Evolutionary conservation across 2,329 filamentous ascomycete species (phyloP).

Genomic region (Septoria linicola): DNA sequence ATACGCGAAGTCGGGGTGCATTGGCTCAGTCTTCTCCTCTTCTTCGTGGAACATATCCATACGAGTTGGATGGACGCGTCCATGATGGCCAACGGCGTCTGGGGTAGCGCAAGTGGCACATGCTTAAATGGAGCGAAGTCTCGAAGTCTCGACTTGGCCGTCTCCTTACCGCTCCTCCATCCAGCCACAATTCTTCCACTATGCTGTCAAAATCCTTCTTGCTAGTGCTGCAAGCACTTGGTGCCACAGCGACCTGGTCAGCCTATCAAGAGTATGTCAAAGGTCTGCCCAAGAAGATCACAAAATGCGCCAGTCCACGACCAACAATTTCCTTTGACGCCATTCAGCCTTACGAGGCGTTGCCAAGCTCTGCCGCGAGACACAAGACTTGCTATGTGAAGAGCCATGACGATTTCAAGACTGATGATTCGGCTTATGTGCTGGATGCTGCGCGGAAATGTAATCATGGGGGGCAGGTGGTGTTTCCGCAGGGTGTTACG

Average conservation of each 20-base stretch:
- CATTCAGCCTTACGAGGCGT: conserved; percentile 31
- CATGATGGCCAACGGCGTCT: no score
- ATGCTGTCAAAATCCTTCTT: background rate
- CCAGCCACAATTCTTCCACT: no score
- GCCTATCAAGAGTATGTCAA: conserved; percentile 32
- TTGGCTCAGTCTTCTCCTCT: no score
- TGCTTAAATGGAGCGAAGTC: no score
- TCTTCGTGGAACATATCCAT: no score
- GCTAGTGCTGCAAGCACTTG: conserved; percentile 18
- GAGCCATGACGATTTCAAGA: conserved; percentile 40
- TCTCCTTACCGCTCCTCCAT: background rate
- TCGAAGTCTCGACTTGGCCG: no score
- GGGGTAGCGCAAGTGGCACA: no score
- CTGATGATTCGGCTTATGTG: conserved; percentile 54
- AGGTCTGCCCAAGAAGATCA: conserved; percentile 17
- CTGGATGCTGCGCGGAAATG: conserved; percentile 57
- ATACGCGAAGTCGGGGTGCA: no score
- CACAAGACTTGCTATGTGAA: conserved; percentile 43
- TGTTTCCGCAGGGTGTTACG: conserved; percentile 55
- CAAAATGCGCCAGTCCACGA: conserved; percentile 29
- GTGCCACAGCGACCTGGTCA: conserved; percentile 31
- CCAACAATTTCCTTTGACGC: conserved; percentile 39
- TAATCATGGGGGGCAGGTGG: conserved; percentile 62
- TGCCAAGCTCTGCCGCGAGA: conserved; percentile 31
- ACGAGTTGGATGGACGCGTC: no score